phyloP scores from a whole-genome alignment of 2,329 filamentous ascomycete species.

The Acephala macrosclerotiorum region DNA sequence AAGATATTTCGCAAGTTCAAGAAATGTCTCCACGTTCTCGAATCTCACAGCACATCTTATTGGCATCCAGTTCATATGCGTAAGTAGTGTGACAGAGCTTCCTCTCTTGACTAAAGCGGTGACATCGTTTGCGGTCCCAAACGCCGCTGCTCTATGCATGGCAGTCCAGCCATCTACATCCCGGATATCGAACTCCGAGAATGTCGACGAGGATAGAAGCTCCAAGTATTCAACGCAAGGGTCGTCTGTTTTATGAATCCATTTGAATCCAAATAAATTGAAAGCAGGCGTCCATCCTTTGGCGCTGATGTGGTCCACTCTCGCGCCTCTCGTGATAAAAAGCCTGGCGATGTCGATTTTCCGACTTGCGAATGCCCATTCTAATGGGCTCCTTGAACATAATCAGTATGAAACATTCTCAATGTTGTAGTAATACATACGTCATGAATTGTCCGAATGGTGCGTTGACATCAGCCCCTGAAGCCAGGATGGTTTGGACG shows the following conservation, averaged over 20 bases:
- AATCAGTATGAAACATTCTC: not conserved
- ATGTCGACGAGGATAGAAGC: slow-evolving; percentile 1
- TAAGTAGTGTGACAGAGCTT: not conserved
- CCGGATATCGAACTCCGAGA: slow-evolving; percentile 17
- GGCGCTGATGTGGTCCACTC: slow-evolving; percentile 12
- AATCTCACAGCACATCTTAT: slow-evolving; percentile 14
- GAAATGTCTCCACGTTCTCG: slow-evolving; percentile 3
- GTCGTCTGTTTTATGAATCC: no score
- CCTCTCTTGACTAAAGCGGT: not conserved
- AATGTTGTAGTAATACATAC: not conserved
- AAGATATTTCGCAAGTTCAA: not conserved
- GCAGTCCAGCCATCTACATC: slow-evolving; percentile 12
- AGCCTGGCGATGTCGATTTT: slow-evolving; percentile 9
- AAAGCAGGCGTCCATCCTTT: slow-evolving; percentile 17
- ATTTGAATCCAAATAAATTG: no score
- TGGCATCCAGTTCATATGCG: slow-evolving; percentile 6
- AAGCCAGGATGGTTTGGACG: slow-evolving; percentile 4
- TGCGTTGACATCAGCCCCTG: slow-evolving; percentile 15
- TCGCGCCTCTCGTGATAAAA: not conserved
- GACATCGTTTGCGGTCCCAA: slow-evolving; percentile 12
- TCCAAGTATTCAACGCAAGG: slow-evolving; percentile 7
- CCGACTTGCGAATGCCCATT: slow-evolving; percentile 8
- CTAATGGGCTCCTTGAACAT: not conserved
- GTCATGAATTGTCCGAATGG: slow-evolving; percentile 10
- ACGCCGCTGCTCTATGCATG: slow-evolving; percentile 18